These are phyloP conservation scores for Choanephora cucurbitarum DNA, from an alignment of 371 early-diverging fungal species.

Conservation along the genomic window DNA sequence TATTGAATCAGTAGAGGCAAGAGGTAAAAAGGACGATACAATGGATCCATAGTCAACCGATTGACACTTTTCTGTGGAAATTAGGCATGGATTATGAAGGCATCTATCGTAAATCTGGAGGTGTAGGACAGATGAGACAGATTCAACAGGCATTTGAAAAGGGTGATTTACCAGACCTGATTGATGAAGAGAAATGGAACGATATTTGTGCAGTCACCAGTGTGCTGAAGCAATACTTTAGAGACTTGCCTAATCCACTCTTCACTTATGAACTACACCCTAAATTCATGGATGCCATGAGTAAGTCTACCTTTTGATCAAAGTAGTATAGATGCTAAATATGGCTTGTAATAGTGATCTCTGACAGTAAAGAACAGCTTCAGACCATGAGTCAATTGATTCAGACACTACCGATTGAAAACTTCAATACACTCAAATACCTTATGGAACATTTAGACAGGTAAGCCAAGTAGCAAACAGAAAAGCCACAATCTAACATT, in stretches of 20 bases:
- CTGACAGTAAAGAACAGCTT: background rate
- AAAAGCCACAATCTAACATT: too few species aligned
- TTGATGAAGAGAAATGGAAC: constrained; percentile 47
- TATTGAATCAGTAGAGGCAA: constrained; percentile 72
- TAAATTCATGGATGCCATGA: constrained; percentile 68
- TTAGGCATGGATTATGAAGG: constrained; percentile 55
- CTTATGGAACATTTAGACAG: constrained; percentile 30
- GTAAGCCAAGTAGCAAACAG: too few species aligned
- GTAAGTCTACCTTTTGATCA: too few species aligned
- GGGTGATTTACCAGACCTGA: constrained; percentile 39
- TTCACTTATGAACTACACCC: constrained; percentile 76
- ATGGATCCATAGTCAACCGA: background rate
- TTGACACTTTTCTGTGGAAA: background rate
- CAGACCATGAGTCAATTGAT: constrained; percentile 10
- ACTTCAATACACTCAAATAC: constrained; percentile 37
- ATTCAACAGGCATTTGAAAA: constrained; percentile 52
- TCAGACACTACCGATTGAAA: constrained; percentile 32
- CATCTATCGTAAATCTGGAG: constrained; percentile 87
- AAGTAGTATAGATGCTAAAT: too few species aligned
- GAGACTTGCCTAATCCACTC: constrained; percentile 87
- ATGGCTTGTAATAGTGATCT: background rate
- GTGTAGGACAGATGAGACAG: constrained; percentile 68
- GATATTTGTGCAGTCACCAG: constrained; percentile 78
- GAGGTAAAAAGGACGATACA: constrained; percentile 24
- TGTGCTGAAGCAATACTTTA: constrained; percentile 88